A percentile compares a stretch with the other conserved stretches of the same genome.
Evolutionary conservation across 2,329 filamentous ascomycete genomes (phyloP).

Genomic region (Colletotrichum melonis): DNA sequence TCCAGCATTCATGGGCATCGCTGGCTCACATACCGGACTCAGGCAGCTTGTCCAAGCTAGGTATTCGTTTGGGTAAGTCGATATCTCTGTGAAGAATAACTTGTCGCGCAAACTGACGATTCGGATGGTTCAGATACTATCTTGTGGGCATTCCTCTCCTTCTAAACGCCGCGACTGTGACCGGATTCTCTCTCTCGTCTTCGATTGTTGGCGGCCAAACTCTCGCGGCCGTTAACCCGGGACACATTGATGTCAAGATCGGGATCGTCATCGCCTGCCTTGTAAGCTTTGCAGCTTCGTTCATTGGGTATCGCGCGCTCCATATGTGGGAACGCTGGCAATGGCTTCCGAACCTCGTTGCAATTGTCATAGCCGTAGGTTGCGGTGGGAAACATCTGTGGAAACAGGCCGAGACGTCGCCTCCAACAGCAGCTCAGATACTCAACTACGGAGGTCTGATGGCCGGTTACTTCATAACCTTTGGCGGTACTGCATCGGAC

Average conservation of each 20-base stretch:
- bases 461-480: constrained; percentile 65
- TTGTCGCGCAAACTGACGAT: constrained; percentile 4
- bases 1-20: constrained; percentile 65
- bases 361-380: constrained; percentile 63
- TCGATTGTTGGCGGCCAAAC: constrained; percentile 66
- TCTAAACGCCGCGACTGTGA: constrained; percentile 67
- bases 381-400: constrained; percentile 62
- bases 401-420: constrained; percentile 54
- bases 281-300: constrained; percentile 63
- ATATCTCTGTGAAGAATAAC: background rate
- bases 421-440: constrained; percentile 51
- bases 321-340: constrained; percentile 67
- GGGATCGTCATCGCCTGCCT: constrained; percentile 68
- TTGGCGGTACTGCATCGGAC: constrained; percentile 66
- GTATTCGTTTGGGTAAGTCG: constrained; percentile 65
- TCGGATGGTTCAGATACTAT: constrained; percentile 51
- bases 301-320: constrained; percentile 65
- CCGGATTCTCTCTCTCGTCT: constrained; percentile 68
- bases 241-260: constrained; percentile 60
- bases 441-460: constrained; percentile 59
- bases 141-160: constrained; percentile 63
- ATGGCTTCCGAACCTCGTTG: constrained; percentile 66
- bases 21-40: constrained; percentile 67
- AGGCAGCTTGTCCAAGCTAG: constrained; percentile 71
- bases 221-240: constrained; percentile 58